These are phyloP conservation scores for Diplodia intermedia DNA, from an alignment of 2,329 filamentous ascomycete species.

Conservation along the genomic window DNA sequence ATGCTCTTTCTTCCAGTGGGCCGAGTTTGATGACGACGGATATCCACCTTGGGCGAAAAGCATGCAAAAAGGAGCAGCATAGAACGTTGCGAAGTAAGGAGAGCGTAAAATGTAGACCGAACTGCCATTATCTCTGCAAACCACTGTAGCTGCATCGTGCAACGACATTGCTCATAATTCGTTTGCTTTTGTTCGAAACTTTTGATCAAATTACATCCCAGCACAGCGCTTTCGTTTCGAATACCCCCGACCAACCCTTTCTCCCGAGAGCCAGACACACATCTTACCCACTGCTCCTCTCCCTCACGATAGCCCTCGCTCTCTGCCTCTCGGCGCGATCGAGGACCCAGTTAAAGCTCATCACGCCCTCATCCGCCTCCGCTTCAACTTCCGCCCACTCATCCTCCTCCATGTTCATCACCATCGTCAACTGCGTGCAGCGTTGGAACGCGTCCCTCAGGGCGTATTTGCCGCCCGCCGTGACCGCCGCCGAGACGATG, in stretches of 20 bases:
- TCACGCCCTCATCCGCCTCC: conserved; percentile 54
- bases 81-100: background rate
- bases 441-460: conserved; percentile 78
- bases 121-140: background rate
- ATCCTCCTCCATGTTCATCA: conserved; percentile 94
- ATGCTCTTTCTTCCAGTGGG: conserved; percentile 85
- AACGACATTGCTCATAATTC: background rate
- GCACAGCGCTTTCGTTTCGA: background rate
- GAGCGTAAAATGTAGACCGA: background rate
- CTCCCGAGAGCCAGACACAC: too few species aligned
- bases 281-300: conserved; percentile 30
- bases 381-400: conserved; percentile 81
- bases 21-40: conserved; percentile 84
- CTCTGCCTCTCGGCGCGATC: conserved; percentile 75
- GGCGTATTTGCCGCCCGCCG: conserved; percentile 73
- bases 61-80: background rate
- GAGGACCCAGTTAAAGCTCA: conserved; percentile 73
- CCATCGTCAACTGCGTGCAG: conserved; percentile 80
- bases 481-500: conserved; percentile 69
- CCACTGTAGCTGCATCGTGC: background rate
- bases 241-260: background rate
- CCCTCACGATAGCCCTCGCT: conserved; percentile 71
- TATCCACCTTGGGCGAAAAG: conserved; percentile 68
- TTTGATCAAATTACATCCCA: background rate
- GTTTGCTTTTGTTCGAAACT: background rate